Conservation (phyloP, 495 filamentous ascomycete genomes). For the Polyplosphaeria fusca region DNA sequence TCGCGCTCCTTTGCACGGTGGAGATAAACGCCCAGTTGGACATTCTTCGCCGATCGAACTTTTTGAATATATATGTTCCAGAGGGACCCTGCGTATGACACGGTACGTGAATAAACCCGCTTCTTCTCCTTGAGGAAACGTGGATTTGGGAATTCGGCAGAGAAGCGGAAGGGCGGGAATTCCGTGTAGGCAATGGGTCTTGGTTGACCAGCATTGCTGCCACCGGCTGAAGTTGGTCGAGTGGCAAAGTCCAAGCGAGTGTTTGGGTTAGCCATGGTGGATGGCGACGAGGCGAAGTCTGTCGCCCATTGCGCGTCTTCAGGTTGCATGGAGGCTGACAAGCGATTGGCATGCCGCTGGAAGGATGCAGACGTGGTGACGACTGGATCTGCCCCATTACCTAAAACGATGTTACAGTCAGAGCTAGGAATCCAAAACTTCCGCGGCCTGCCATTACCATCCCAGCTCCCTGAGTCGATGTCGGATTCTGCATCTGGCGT, state of each 20-base stretch:
- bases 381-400: constrained; percentile 48
- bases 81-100: constrained; percentile 59
- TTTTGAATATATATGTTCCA: constrained; percentile 66
- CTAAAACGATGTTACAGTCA: constrained; percentile 58
- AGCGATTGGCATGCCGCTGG: constrained; percentile 42
- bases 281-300: constrained; percentile 46
- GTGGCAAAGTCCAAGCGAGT: constrained; percentile 24
- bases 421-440: constrained; percentile 59
- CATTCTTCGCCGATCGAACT: constrained; percentile 51
- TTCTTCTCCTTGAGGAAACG: constrained; percentile 58
- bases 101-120: constrained; percentile 57
- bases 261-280: constrained; percentile 28
- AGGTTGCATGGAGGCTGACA: constrained; percentile 48
- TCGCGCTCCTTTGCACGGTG: constrained; percentile 60
- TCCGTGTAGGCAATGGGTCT: constrained; percentile 50
- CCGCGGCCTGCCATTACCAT: constrained; percentile 49
- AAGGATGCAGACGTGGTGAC: constrained; percentile 43
- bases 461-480: constrained; percentile 48
- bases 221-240: constrained; percentile 35
- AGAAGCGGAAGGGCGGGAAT: constrained; percentile 59
- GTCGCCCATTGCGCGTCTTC: constrained; percentile 52
- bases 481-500: constrained; percentile 29
- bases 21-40: constrained; percentile 59
- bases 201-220: constrained; percentile 33
- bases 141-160: constrained; percentile 57